A percentile compares a stretch with the other conserved stretches of the same genome.
Evolutionary conservation across 768 basidiomycete species (phyloP).

Genomic region (Rhizopogon rudus): DNA sequence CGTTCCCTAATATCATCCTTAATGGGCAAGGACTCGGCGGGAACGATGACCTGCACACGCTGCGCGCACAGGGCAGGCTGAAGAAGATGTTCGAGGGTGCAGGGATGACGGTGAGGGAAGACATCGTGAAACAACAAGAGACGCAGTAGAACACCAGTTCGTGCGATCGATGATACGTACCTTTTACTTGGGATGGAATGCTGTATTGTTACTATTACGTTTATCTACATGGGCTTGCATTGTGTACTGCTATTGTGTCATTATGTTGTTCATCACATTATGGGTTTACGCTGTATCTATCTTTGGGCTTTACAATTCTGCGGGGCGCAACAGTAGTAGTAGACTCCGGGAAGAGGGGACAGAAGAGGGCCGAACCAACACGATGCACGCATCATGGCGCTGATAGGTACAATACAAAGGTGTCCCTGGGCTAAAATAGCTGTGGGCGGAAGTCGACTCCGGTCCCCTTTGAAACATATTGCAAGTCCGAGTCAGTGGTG

Average conservation of each 20-base stretch:
- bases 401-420: no score
- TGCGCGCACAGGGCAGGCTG: conserved; percentile 44
- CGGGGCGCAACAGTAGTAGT: no score
- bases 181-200: background rate
- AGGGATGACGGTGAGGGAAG: conserved; percentile 35
- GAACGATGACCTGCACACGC: conserved; percentile 46
- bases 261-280: background rate
- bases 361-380: background rate
- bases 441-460: no score
- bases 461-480: background rate
- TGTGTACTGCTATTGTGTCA: background rate
- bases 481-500: no score
- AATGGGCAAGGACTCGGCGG: conserved; percentile 63
- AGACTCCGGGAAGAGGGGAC: background rate
- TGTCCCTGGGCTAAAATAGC: background rate
- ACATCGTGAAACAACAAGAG: background rate
- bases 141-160: background rate
- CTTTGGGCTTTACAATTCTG: background rate
- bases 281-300: background rate
- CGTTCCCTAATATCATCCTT: conserved; percentile 74
- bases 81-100: conserved; percentile 39
- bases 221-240: background rate
- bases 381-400: no score
- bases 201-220: background rate
- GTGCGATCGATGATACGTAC: background rate